These are phyloP conservation scores for Colletotrichum sp. DNA, from an alignment of 2,329 filamentous ascomycete species.

Conservation along the genomic window DNA sequence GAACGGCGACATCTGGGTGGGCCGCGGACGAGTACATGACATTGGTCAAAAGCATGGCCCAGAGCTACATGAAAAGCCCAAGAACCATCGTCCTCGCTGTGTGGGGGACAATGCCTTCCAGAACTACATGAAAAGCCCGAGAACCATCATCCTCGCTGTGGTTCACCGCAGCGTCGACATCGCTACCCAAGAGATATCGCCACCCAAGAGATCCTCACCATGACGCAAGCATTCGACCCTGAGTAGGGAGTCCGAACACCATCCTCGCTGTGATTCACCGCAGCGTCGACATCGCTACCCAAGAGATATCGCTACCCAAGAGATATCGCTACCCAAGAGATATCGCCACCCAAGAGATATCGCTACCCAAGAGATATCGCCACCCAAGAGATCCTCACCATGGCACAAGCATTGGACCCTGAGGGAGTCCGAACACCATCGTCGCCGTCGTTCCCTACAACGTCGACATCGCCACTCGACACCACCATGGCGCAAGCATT, in stretches of 20 bases:
- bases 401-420: too few species aligned
- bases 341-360: too few species aligned
- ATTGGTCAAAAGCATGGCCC: slow-evolving; percentile 52
- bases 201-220: slow-evolving; percentile 44
- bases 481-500: slow-evolving; percentile 35
- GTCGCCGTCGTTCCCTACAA: too few species aligned
- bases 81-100: too few species aligned
- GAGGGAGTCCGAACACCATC: too few species aligned
- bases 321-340: too few species aligned
- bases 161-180: slow-evolving; percentile 29
- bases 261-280: too few species aligned
- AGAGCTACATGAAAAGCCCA: too few species aligned
- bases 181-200: slow-evolving; percentile 47
- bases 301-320: too few species aligned
- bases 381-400: slow-evolving; percentile 37
- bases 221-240: slow-evolving; percentile 41
- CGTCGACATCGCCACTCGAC: too few species aligned
- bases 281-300: too few species aligned
- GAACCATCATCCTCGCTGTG: slow-evolving; percentile 51
- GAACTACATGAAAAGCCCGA: slow-evolving; percentile 46
- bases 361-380: too few species aligned
- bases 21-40: slow-evolving; percentile 50
- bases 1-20: slow-evolving; percentile 34
- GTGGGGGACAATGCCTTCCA: background rate
- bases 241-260: slow-evolving; percentile 22